Evolutionary conservation across 192 early-diverging fungal genomes (phyloP), one percentile per base, ranked within the genome.

Genomic region (Coemansia sp.): DNA sequence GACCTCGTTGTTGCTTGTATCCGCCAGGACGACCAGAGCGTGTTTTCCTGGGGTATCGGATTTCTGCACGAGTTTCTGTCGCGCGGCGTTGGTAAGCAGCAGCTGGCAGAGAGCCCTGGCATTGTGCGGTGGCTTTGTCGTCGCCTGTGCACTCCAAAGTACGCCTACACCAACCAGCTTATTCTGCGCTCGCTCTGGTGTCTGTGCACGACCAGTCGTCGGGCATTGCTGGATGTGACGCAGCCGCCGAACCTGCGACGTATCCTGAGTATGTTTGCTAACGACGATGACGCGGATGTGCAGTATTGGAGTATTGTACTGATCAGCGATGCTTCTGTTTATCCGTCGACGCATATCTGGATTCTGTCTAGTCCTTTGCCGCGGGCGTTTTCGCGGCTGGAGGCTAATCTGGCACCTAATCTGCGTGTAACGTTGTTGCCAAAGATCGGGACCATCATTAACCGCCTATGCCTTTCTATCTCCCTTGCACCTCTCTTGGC

Each of bases 1-100:
- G 56, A 52, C 1, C 66, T 76, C 27, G 43, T 76, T 0, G 49
- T 55, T 4, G 48, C 54, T 0, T 69, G 66, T 18, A 39, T 67
- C 28, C 60, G 57, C n/a, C 60, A 64, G 27, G 51, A 55, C 27
- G 72, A 69, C 36, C 60, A 58, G 53, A 53, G 60, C 40, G 72
- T 69, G 23, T 47, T 66, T 20, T 76, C 72, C 29, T 76, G 72
- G 72, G 72, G 72, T 19, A 60, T 69, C 27, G 67, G 67, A n/a
- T 50, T 76, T 23, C 23, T 76, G 41, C 72, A 76, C 42, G 72
- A 76, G 57, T 59, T 76, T 41, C 61, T 58, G 17, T 60, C 67
- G 50, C 72, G 72, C 37, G 53, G 46, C 13, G 53, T 69, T 8
- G 72, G 66, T 25, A 55, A 43, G 35, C 9, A 33, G 32, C 26